Percentiles rank a stretch among this genome's conserved stretches.
Evolutionary conservation across 148 eudicot species (phyloP).

Genomic region (Selenicereus undatus): DNA sequence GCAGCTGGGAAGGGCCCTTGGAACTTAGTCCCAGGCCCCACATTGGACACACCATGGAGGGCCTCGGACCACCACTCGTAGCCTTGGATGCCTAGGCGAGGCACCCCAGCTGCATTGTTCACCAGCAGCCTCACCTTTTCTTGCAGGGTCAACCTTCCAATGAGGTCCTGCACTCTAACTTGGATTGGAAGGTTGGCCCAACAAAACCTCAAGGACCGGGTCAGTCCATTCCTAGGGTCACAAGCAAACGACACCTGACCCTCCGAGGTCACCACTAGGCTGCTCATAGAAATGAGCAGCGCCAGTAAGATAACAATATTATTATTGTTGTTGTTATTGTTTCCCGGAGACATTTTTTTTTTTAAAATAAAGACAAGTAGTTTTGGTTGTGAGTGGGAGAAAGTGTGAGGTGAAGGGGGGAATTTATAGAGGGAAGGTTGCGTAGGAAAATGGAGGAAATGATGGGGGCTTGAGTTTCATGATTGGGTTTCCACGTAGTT

Average conservation of each 20-base stretch:
- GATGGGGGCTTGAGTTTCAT: slow-evolving; percentile 13
- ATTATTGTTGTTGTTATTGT: not conserved
- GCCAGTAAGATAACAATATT: slow-evolving; percentile 9
- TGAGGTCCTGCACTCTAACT: slow-evolving; percentile 55
- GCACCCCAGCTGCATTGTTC: slow-evolving; percentile 69
- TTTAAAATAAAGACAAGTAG: slow-evolving; percentile 2
- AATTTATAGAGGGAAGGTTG: slow-evolving; percentile 35
- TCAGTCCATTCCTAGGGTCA: slow-evolving; percentile 45
- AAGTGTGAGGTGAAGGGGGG: not conserved
- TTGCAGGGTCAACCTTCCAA: slow-evolving; percentile 62
- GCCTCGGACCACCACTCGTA: slow-evolving; percentile 99
- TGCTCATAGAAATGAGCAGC: not conserved
- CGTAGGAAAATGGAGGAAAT: slow-evolving; percentile 27
- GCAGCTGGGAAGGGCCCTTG: slow-evolving; percentile 66
- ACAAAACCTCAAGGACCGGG: slow-evolving; percentile 58
- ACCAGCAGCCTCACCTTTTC: slow-evolving; percentile 68
- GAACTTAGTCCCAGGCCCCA: slow-evolving; percentile 79
- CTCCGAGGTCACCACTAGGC: slow-evolving; percentile 8
- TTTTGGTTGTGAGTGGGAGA: slow-evolving; percentile 15
- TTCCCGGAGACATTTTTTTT: not conserved
- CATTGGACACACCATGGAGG: slow-evolving; percentile 81
- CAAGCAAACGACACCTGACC: slow-evolving; percentile 71
- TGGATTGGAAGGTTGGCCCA: slow-evolving; percentile 39
- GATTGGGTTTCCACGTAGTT: slow-evolving; percentile 45
- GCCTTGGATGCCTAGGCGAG: slow-evolving; percentile 62